Evolutionary conservation across 2,329 filamentous ascomycete genomes (phyloP).

Genomic region (Ascochyta rabiei): DNA sequence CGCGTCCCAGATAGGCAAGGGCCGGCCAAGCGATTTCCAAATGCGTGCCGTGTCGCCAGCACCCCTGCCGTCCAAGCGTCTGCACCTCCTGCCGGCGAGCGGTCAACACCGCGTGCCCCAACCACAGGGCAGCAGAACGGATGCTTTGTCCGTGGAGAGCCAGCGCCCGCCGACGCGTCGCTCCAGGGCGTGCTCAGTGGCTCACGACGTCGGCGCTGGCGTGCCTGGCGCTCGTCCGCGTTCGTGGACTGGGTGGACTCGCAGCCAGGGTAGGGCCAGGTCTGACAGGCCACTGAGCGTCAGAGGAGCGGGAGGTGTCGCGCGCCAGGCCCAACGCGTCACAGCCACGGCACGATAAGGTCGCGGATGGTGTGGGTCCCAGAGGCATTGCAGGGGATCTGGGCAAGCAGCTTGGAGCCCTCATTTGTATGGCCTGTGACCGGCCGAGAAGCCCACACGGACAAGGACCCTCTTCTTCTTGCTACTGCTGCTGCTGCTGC

Average conservation of each 20-base stretch:
- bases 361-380: constrained; percentile 25
- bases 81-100: constrained; percentile 1
- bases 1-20: constrained; percentile 23
- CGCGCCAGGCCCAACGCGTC: constrained; percentile 23
- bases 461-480: constrained; percentile 17
- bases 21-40: constrained; percentile 22
- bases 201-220: constrained; percentile 4
- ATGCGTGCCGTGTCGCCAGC: constrained; percentile 21
- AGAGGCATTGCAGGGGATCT: constrained; percentile 23
- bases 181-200: neutral
- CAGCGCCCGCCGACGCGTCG: neutral
- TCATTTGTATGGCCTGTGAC: constrained; percentile 18
- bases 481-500: neutral
- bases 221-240: constrained; percentile 17
- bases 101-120: neutral
- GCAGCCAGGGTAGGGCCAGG: constrained; percentile 8
- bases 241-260: constrained; percentile 15
- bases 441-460: constrained; percentile 19
- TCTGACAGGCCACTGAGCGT: constrained; percentile 19
- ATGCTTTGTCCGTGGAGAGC: constrained; percentile 5
- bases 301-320: constrained; percentile 21
- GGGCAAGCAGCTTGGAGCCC: constrained; percentile 21
- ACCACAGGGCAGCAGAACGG: neutral
- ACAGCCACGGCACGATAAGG: constrained; percentile 28
- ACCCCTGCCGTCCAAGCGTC: constrained; percentile 7